These are phyloP conservation scores for Microsporum audouinii DNA, from an alignment of 2,329 filamentous ascomycete species.

Conservation along the genomic window DNA sequence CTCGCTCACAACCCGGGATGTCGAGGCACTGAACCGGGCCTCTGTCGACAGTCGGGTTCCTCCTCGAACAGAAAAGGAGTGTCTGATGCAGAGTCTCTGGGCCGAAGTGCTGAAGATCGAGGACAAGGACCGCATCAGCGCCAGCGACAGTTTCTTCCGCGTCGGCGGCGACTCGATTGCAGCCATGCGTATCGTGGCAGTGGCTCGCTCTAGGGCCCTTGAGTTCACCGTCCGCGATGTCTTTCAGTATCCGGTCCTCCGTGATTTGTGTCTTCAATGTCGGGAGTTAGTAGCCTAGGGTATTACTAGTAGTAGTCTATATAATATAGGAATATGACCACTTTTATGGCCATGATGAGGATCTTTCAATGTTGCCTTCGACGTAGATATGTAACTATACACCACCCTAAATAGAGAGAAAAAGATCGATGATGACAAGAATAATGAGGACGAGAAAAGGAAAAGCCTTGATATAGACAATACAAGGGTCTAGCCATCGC, in stretches of 20 bases:
- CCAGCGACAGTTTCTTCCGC: conserved; percentile 7
- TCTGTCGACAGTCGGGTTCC: neutral
- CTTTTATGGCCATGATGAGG: neutral
- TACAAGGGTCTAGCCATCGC: no score
- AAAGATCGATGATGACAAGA: neutral
- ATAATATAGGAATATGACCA: neutral
- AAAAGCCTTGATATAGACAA: no score
- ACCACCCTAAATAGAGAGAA: neutral
- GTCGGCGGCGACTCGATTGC: conserved; percentile 30
- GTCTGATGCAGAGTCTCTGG: neutral
- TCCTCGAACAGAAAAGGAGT: neutral
- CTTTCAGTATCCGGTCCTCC: conserved; percentile 18
- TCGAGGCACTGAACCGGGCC: neutral
- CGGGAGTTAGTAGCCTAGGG: neutral
- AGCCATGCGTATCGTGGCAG: conserved; percentile 20
- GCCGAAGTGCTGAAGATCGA: neutral
- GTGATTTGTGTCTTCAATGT: conserved; percentile 18
- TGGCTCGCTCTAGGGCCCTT: neutral
- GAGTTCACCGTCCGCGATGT: conserved; percentile 7
- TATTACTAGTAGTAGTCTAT: neutral
- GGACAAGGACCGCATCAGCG: neutral
- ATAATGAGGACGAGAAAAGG: no score
- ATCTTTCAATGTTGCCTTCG: no score
- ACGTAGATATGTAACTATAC: neutral
- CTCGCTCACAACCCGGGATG: neutral